Percentiles rank a stretch among this genome's conserved stretches.
These are phyloP conservation scores for Coleophoma crateriformis DNA, from an alignment of 2,329 filamentous ascomycete genomes.

Conservation along the genomic window DNA sequence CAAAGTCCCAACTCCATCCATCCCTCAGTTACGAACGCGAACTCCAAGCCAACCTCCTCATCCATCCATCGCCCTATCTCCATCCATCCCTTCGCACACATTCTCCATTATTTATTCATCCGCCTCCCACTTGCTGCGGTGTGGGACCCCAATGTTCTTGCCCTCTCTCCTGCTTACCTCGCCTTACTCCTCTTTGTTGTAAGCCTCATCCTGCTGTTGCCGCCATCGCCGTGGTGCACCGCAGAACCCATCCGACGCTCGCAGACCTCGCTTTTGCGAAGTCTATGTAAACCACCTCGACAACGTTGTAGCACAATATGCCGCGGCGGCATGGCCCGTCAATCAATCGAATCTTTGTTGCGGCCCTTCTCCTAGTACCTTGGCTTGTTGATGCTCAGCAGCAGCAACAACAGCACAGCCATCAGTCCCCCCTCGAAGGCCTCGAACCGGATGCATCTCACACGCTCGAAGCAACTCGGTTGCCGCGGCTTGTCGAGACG, in stretches of 20 bases:
- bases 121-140: too few species aligned
- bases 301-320: conserved; percentile 1
- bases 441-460: conserved; percentile 16
- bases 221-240: neutral
- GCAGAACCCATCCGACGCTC: neutral
- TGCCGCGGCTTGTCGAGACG: conserved; percentile 24
- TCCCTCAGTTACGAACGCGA: too few species aligned
- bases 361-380: conserved; percentile 53
- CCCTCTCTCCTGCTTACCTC: too few species aligned
- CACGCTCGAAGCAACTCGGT: conserved; percentile 21
- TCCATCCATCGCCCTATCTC: neutral
- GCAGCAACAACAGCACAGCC: conserved; percentile 40
- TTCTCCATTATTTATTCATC: too few species aligned
- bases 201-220: neutral
- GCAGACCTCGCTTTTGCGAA: conserved; percentile 1
- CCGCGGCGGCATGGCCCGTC: conserved; percentile 1
- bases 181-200: too few species aligned
- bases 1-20: neutral
- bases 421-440: conserved; percentile 24
- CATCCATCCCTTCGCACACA: too few species aligned
- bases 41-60: too few species aligned
- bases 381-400: conserved; percentile 60
- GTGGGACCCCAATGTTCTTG: too few species aligned
- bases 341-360: conserved; percentile 35
- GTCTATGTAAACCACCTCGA: neutral